Percentiles rank a stretch among this genome's conserved stretches.
Evolutionary conservation across 2,329 filamentous ascomycete genomes (phyloP).

Genomic region (Verticillium zaregamsianum): DNA sequence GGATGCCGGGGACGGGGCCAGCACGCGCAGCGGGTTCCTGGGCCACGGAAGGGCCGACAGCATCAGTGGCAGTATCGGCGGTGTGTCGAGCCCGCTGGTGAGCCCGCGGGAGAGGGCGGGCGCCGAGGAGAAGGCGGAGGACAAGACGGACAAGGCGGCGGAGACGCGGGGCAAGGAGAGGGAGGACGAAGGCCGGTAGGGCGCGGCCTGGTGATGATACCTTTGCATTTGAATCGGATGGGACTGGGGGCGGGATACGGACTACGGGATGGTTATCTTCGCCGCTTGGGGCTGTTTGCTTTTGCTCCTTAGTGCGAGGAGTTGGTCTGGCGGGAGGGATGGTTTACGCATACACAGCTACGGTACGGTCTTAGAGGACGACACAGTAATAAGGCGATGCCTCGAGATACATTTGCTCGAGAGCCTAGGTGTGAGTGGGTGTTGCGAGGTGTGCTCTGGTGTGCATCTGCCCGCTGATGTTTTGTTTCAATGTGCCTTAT

Average conservation of each 20-base stretch:
- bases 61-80: constrained; percentile 69
- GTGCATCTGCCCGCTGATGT: too few relatives aligned
- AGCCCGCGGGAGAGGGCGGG: constrained; percentile 38
- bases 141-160: not conserved
- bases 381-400: not conserved
- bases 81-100: constrained; percentile 57
- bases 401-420: too few relatives aligned
- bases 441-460: too few relatives aligned
- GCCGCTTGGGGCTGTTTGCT: not conserved
- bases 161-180: not conserved
- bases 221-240: not conserved
- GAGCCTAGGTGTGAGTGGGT: too few relatives aligned
- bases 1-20: constrained; percentile 61
- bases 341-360: not conserved
- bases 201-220: not conserved
- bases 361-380: not conserved
- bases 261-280: not conserved
- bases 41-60: constrained; percentile 81
- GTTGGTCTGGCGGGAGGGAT: not conserved
- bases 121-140: constrained; percentile 25
- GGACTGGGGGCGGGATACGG: not conserved
- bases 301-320: not conserved
- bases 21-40: constrained; percentile 70
- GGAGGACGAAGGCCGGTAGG: not conserved
- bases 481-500: too few relatives aligned